Percentiles rank a stretch among this genome's conserved stretches.
phyloP scores from a whole-genome alignment of 495 filamentous ascomycete species.

The Penicillium samsonianum region DNA sequence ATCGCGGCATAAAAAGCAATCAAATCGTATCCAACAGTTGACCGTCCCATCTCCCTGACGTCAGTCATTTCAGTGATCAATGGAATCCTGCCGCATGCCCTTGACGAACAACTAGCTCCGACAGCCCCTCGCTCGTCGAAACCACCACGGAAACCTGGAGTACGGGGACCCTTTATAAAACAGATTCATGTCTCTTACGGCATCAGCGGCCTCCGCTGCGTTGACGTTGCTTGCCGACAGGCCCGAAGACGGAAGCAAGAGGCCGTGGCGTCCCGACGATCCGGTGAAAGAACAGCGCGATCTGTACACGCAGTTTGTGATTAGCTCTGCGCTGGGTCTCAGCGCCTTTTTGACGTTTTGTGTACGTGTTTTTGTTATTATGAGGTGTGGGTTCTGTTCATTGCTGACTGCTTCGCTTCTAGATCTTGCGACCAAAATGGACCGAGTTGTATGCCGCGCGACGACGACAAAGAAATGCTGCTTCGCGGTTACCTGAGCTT shows the following conservation, averaged over 20 bases:
- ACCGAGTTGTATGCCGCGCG: conserved; percentile 88
- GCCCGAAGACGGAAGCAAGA: conserved; percentile 24
- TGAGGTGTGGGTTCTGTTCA: not conserved
- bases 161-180: not conserved
- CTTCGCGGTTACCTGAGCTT: conserved; percentile 77
- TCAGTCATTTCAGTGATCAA: conserved; percentile 29
- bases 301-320: conserved; percentile 57
- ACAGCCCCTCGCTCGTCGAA: conserved; percentile 13
- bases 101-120: conserved; percentile 19
- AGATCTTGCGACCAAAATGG: conserved; percentile 89
- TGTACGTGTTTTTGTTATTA: conserved; percentile 39
- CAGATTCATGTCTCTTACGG: conserved; percentile 37
- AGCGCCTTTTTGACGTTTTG: conserved; percentile 65
- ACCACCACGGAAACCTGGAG: not conserved
- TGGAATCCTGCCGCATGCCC: conserved; percentile 17
- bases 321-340: conserved; percentile 59
- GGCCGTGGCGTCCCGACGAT: conserved; percentile 31
- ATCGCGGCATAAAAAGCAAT: not conserved
- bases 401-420: conserved; percentile 9
- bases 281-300: conserved; percentile 50
- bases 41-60: conserved; percentile 25
- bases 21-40: not conserved
- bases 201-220: conserved; percentile 31
- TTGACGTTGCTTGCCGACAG: conserved; percentile 26
- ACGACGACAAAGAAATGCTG: conserved; percentile 65